Evolutionary conservation across 2,329 filamentous ascomycete species (phyloP), one percentile per base, ranked within the genome.

Genomic region (Fusarium sp.): DNA sequence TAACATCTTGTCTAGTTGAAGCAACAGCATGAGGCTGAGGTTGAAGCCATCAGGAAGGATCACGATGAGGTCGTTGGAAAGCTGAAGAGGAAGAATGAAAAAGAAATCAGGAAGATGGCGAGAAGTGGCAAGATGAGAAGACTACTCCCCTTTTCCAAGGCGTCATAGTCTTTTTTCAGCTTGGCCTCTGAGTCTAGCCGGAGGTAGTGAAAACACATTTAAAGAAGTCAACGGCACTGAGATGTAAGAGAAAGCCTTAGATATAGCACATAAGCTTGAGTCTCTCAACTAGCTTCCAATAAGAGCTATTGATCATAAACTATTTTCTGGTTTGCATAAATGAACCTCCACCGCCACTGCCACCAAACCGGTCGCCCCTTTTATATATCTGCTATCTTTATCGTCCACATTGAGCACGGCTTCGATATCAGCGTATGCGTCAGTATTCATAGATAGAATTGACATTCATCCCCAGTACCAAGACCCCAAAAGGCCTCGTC

Each of bases 401-500:
- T 53, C 20, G 7, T 14, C 35, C 35, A 53, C 3, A 29, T 14
- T 13, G 10, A 7, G 14, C 9, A 25, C 1, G 7, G 4, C 10
- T 14, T 29, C 22, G 35, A 41, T 41, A 41, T 18, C 10, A 29
- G 20, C 7, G 3, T 29, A 22, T 11, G 14, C 7, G 0, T 39
- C 25, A 5, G 14, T 27, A 3, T 53, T 52, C 18, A n/a, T 53
- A 3, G 35, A 41, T 41, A 27, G 3, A 13, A 14, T 4, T n/a
- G 50, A 17, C 2, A n/a, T 18, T 29, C 7, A 15, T 12, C 13
- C 2, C 2, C 18, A 25, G 5, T 17, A 4, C 14, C 8, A 20
- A 15, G 17, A 15, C 17, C 8, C 2, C 0, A 35, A 14, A 20
- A 6, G 4, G 17, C 4, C 22, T 12, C 4, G 4, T 8, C 17